Conservation (phyloP, 768 basidiomycete species). For the Coprinopsis cinerea region DNA sequence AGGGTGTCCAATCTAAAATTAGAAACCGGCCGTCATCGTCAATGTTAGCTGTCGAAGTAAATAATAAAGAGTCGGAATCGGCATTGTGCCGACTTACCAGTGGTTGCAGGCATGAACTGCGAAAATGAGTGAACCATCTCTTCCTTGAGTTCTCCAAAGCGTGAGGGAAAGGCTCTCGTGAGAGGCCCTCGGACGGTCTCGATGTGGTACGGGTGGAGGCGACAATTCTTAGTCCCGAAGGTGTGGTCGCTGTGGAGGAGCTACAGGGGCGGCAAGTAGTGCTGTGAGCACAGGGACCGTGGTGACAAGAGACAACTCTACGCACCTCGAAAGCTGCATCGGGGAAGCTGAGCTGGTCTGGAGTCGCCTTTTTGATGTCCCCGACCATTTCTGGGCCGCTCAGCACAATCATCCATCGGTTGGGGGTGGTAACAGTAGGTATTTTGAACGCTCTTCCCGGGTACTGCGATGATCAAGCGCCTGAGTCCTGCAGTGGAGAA, state of each 20-base stretch:
- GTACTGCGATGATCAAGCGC: slow-evolving; percentile 13
- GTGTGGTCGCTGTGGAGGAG: slow-evolving; percentile 25
- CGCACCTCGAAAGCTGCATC: slow-evolving; percentile 24
- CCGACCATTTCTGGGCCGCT: slow-evolving; percentile 38
- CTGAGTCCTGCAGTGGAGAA: too few species aligned
- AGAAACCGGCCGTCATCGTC: too few species aligned
- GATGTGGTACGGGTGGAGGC: slow-evolving; percentile 4
- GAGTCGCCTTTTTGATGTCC: slow-evolving; percentile 37
- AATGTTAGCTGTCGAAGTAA: not conserved
- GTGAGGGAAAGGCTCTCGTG: slow-evolving; percentile 4
- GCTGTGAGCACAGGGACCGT: not conserved
- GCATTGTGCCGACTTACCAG: slow-evolving; percentile 16
- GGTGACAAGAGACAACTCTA: not conserved
- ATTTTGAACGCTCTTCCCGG: slow-evolving; percentile 17
- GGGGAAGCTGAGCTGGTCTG: slow-evolving; percentile 25
- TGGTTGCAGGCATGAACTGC: slow-evolving; percentile 6
- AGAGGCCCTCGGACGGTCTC: slow-evolving; percentile 3
- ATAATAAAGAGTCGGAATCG: not conserved
- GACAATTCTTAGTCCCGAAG: slow-evolving; percentile 13
- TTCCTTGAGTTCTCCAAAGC: slow-evolving; percentile 9
- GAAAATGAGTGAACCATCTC: slow-evolving; percentile 8
- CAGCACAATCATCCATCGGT: slow-evolving; percentile 25
- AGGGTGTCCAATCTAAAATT: slow-evolving; percentile 3
- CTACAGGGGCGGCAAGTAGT: slow-evolving; percentile 9
- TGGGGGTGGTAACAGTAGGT: slow-evolving; percentile 8